Evolutionary conservation across 768 basidiomycete genomes (phyloP).

Genomic region (Gautieria morchelliformis): DNA sequence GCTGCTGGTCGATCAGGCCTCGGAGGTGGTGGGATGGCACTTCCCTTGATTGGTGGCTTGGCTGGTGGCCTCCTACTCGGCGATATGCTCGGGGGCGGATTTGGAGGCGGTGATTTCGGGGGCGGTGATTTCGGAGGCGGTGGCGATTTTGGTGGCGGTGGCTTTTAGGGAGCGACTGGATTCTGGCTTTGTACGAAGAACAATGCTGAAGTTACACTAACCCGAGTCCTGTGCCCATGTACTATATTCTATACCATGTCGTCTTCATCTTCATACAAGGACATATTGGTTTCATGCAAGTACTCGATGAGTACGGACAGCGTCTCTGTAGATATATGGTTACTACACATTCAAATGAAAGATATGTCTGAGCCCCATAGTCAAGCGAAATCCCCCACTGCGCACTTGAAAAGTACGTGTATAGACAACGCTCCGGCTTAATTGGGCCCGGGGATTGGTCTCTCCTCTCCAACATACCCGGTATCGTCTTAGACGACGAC

Average conservation of each 20-base stretch:
- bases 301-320: background rate
- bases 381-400: constrained; percentile 5
- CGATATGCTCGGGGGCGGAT: constrained; percentile 24
- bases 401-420: background rate
- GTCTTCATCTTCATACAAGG: no score
- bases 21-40: constrained; percentile 24
- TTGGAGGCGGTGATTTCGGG: constrained; percentile 20
- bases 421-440: constrained; percentile 6
- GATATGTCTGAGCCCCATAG: constrained; percentile 4
- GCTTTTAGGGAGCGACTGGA: no score
- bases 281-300: no score
- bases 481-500: background rate
- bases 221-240: no score
- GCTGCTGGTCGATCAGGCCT: constrained; percentile 8
- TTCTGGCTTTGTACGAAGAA: no score
- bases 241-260: no score
- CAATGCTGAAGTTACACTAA: no score
- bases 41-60: constrained; percentile 36
- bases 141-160: background rate
- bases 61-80: constrained; percentile 44
- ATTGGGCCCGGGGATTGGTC: background rate
- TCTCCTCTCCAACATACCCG: constrained; percentile 5
- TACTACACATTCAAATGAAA: background rate
- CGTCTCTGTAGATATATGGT: background rate
- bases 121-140: constrained; percentile 17